Conservation (phyloP, 805 yeast genomes). For the Metschnikowia hibisci region DNA sequence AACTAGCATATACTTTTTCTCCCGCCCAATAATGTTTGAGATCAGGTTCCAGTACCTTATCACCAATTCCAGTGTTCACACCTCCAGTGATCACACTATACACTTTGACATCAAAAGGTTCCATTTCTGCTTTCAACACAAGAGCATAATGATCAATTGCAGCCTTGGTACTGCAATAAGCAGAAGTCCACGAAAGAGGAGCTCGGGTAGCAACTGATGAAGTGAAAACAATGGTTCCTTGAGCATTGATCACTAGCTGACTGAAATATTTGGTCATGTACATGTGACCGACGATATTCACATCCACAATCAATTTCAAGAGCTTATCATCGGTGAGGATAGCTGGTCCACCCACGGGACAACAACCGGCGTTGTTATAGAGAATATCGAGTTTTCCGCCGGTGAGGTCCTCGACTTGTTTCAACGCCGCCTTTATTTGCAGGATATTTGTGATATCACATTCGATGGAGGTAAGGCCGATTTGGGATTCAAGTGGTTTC, state of each 20-base stretch:
- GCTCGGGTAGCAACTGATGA: slow-evolving; percentile 29
- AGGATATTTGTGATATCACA: slow-evolving; percentile 33
- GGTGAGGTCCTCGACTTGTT: slow-evolving; percentile 21
- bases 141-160: slow-evolving; percentile 37
- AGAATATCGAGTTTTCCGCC: slow-evolving; percentile 35
- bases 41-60: slow-evolving; percentile 7
- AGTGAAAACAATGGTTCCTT: slow-evolving; percentile 38
- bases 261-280: slow-evolving; percentile 31
- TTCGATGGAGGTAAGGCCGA: slow-evolving; percentile 25
- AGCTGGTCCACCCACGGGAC: slow-evolving; percentile 27
- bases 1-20: slow-evolving; percentile 10
- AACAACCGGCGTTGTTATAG: slow-evolving; percentile 41
- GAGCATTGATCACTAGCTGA: slow-evolving; percentile 26
- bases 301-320: slow-evolving; percentile 24
- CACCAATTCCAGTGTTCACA: slow-evolving; percentile 33
- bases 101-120: slow-evolving; percentile 37
- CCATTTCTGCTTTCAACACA: slow-evolving; percentile 31
- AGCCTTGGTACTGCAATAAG: slow-evolving; percentile 37
- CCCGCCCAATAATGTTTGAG: slow-evolving; percentile 9
- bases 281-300: slow-evolving; percentile 39
- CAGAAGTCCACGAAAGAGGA: slow-evolving; percentile 31
- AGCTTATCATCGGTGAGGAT: slow-evolving; percentile 28
- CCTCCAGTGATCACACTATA: slow-evolving; percentile 39
- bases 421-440: slow-evolving; percentile 17
- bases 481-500: slow-evolving; percentile 23